These are phyloP conservation scores for Allantophomopsis cytisporea DNA, from an alignment of 2,329 filamentous ascomycete genomes.

Conservation along the genomic window DNA sequence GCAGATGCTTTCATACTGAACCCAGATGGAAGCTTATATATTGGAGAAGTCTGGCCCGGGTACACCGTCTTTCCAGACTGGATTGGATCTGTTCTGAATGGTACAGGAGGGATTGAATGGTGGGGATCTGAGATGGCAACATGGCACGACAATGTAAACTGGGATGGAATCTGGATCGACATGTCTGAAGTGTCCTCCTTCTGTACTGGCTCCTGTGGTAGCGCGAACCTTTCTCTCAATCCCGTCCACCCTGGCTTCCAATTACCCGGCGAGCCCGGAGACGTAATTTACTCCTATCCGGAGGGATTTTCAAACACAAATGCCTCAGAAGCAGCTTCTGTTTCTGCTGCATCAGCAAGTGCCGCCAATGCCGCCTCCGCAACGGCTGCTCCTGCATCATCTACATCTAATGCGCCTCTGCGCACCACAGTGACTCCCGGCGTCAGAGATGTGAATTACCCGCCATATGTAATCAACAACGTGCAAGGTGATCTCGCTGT, in stretches of 20 bases:
- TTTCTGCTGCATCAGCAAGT: constrained; percentile 33
- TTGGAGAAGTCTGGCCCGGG: constrained; percentile 62
- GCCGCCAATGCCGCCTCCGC: constrained; percentile 15
- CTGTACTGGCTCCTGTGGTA: constrained; percentile 62
- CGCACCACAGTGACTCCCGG: constrained; percentile 48
- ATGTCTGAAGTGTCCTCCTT: constrained; percentile 38
- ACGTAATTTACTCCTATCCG: constrained; percentile 46
- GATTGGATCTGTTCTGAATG: constrained; percentile 45
- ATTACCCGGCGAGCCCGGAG: constrained; percentile 51
- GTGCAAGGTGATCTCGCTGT: constrained; percentile 39
- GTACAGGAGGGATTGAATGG: constrained; percentile 49
- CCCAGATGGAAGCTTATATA: constrained; percentile 39
- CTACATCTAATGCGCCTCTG: constrained; percentile 28
- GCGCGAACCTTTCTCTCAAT: constrained; percentile 48
- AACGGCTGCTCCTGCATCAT: constrained; percentile 18
- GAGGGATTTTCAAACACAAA: constrained; percentile 60
- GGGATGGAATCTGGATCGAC: constrained; percentile 57
- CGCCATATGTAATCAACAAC: constrained; percentile 49
- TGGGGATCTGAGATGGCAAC: constrained; percentile 49
- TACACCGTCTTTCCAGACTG: constrained; percentile 60
- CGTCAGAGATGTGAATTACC: constrained; percentile 46
- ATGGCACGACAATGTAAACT: constrained; percentile 38
- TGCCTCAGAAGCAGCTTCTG: constrained; percentile 48
- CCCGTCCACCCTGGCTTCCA: constrained; percentile 53
- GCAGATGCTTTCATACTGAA: constrained; percentile 36